Evolutionary conservation across 768 basidiomycete genomes (phyloP).

Genomic region (Chlorophyllum brunneum): DNA sequence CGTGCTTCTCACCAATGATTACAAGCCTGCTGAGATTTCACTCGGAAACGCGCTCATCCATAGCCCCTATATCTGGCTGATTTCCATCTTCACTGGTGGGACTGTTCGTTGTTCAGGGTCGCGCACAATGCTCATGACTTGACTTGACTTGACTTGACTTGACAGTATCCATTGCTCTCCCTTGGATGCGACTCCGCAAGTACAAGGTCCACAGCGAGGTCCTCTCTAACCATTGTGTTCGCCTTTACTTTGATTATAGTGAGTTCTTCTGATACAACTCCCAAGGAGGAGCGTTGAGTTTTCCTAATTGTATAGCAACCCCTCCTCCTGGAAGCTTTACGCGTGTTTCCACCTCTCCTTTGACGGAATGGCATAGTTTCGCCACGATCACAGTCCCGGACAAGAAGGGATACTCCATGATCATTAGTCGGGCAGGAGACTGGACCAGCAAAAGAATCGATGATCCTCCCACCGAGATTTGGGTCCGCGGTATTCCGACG

Average conservation of each 20-base stretch:
- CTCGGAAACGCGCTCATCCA: slow-evolving; percentile 40
- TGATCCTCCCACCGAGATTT: slow-evolving; percentile 47
- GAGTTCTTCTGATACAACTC: slow-evolving; percentile 33
- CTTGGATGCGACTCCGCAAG: slow-evolving; percentile 51
- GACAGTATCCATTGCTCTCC: slow-evolving; percentile 40
- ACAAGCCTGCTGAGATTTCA: slow-evolving; percentile 26
- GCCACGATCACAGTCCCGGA: slow-evolving; percentile 37
- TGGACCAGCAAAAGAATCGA: slow-evolving; percentile 48
- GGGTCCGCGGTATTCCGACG: slow-evolving; percentile 50
- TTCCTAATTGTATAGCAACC: slow-evolving; percentile 4
- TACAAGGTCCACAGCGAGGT: slow-evolving; percentile 44
- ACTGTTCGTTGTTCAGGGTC: slow-evolving; percentile 18
- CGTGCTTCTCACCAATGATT: slow-evolving; percentile 21
- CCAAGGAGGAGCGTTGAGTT: slow-evolving; percentile 22
- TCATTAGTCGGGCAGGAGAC: slow-evolving; percentile 54
- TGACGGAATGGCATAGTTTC: slow-evolving; percentile 50
- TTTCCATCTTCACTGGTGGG: slow-evolving; percentile 25
- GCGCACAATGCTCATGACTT: background rate
- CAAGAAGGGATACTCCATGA: slow-evolving; percentile 42
- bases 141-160: too few species aligned
- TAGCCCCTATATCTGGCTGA: slow-evolving; percentile 46
- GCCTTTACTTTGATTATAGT: slow-evolving; percentile 49
- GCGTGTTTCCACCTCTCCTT: slow-evolving; percentile 30
- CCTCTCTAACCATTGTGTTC: slow-evolving; percentile 52
- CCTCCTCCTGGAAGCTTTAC: slow-evolving; percentile 15